Percentiles rank a stretch among this genome's conserved stretches.
Conservation (phyloP, 2,329 filamentous ascomycete genomes). For the Sarocladiaceae sp. region DNA sequence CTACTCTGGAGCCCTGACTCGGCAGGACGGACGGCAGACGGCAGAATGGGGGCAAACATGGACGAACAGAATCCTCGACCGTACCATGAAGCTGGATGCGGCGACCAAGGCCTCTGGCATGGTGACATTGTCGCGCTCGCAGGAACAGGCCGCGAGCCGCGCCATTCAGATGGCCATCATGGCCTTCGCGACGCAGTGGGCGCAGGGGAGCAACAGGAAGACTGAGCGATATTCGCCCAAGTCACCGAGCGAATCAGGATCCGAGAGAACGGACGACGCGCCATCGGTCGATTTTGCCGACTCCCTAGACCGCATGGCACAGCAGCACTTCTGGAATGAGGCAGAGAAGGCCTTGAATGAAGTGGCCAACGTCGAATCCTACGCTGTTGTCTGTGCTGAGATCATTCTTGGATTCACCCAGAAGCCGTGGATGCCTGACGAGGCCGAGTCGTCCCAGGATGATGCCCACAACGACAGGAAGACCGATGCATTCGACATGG, state of each 20-base stretch:
- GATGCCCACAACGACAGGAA: conserved; percentile 13
- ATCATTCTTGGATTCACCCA: conserved; percentile 35
- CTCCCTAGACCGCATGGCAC: conserved; percentile 33
- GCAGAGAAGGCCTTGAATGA: conserved; percentile 31
- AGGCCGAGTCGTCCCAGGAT: conserved; percentile 18
- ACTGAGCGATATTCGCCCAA: not conserved
- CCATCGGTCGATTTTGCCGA: conserved; percentile 20
- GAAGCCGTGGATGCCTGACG: conserved; percentile 21
- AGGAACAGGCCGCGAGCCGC: conserved; percentile 39
- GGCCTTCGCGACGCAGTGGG: conserved; percentile 48
- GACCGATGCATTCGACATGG: conserved; percentile 16
- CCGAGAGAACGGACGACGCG: not conserved
- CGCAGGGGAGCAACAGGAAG: conserved; percentile 10
- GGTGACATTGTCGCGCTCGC: conserved; percentile 31
- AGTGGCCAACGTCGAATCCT: conserved; percentile 33
- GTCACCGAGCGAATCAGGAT: conserved; percentile 3
- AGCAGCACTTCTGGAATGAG: conserved; percentile 34
- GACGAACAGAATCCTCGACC: conserved; percentile 45
- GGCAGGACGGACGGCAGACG: conserved; percentile 15
- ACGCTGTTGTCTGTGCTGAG: conserved; percentile 34
- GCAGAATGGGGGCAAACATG: conserved; percentile 33
- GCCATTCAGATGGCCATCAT: conserved; percentile 46
- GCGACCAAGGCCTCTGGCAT: conserved; percentile 34
- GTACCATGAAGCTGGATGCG: conserved; percentile 43
- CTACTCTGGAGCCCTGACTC: conserved; percentile 25